A percentile compares a stretch with the other conserved stretches of the same genome.
Evolutionary conservation across 106 monocot species (phyloP).

Genomic region (Platanthera guangdongensis): DNA sequence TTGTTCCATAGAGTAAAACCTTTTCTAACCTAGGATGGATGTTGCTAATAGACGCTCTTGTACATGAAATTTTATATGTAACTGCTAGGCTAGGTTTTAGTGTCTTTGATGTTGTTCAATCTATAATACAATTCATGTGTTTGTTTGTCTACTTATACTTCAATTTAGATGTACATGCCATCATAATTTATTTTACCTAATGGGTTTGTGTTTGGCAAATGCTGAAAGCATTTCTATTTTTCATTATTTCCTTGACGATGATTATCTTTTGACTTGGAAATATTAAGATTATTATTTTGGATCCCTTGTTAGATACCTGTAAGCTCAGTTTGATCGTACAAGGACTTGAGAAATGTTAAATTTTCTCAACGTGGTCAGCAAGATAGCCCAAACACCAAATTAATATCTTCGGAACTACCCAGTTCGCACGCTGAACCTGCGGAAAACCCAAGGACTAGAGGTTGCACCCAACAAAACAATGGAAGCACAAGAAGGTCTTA

Average conservation of each 20-base stretch:
- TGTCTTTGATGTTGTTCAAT: too few species aligned
- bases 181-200: not conserved
- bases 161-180: not conserved
- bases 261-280: not conserved
- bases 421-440: too few species aligned
- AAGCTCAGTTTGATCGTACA: constrained; percentile 57
- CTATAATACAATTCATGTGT: not conserved
- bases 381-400: constrained; percentile 85
- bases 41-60: too few species aligned
- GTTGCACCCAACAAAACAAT: too few species aligned
- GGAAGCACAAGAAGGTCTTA: too few species aligned
- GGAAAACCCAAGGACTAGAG: too few species aligned
- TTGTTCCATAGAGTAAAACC: too few species aligned
- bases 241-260: not conserved
- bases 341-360: constrained; percentile 76
- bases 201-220: not conserved
- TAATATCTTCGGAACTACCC: constrained; percentile 15
- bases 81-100: too few species aligned
- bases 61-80: too few species aligned
- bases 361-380: too few species aligned
- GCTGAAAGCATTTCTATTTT: not conserved
- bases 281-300: not conserved
- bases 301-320: constrained; percentile 64
- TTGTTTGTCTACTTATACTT: not conserved
- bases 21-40: too few species aligned